phyloP scores from a whole-genome alignment of 2,329 filamentous ascomycete genomes.

The Penicillium sp. region DNA sequence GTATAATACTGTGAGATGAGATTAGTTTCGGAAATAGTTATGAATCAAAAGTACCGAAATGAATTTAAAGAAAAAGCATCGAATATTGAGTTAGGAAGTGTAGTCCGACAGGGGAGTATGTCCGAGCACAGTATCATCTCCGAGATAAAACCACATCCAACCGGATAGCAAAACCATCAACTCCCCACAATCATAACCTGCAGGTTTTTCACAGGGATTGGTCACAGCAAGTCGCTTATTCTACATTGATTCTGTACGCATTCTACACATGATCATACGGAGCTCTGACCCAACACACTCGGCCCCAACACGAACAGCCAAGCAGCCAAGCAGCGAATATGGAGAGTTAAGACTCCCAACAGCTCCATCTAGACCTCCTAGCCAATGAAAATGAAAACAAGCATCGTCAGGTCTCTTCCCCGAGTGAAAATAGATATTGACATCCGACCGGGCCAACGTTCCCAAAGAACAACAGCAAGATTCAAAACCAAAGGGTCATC shows the following conservation, averaged over 20 bases:
- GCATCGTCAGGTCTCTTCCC: too few species aligned
- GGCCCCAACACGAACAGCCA: not conserved
- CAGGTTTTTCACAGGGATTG: not conserved
- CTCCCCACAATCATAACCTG: not conserved
- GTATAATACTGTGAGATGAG: too few species aligned
- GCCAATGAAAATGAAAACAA: slow-evolving; percentile 7
- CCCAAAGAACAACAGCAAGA: not conserved
- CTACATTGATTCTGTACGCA: not conserved
- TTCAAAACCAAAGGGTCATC: not conserved
- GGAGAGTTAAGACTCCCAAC: not conserved
- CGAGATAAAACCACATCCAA: not conserved
- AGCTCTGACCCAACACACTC: not conserved
- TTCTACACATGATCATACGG: not conserved
- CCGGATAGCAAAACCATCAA: not conserved
- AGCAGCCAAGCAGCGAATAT: not conserved
- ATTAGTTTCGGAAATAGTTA: not conserved
- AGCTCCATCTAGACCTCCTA: not conserved
- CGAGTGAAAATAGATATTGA: too few species aligned
- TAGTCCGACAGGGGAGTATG: not conserved
- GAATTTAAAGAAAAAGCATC: not conserved
- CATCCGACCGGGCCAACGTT: not conserved
- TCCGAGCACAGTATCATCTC: not conserved
- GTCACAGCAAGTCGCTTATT: not conserved
- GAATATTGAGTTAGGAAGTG: not conserved
- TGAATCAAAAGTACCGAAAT: not conserved